phyloP scores from a whole-genome alignment of 305 asterid species.

The Coffea humblotiana region DNA sequence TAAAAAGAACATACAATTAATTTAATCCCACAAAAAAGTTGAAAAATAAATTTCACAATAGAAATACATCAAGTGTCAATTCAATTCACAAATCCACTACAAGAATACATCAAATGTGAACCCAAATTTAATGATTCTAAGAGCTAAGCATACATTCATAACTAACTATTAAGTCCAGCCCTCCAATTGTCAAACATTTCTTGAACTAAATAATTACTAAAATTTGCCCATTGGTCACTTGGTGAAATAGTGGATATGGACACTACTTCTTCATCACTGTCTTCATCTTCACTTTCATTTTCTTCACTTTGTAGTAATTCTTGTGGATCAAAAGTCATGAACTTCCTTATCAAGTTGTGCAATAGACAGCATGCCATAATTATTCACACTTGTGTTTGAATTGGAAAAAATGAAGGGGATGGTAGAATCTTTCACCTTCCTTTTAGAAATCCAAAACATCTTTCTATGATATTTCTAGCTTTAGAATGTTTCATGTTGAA shows the following conservation, averaged over 20 bases:
- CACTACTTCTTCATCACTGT: background rate
- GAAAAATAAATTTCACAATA: no score
- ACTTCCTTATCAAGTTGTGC: background rate
- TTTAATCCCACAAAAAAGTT: no score
- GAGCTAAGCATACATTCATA: background rate
- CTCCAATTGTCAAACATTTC: background rate
- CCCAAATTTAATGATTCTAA: background rate
- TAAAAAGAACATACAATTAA: no score
- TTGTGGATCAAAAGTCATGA: background rate
- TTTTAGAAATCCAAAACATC: constrained; percentile 1
- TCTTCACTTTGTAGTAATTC: background rate
- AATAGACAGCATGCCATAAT: background rate
- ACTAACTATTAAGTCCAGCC: background rate
- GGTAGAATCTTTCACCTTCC: constrained; percentile 2
- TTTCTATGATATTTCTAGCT: background rate
- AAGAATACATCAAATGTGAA: no score
- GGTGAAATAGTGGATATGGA: background rate
- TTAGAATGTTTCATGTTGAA: background rate
- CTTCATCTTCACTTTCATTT: background rate
- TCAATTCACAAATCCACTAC: background rate
- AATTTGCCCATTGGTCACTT: background rate
- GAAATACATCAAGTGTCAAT: no score
- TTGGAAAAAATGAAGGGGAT: constrained; percentile 1
- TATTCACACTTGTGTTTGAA: background rate
- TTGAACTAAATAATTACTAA: background rate